Conservation (phyloP, 75 land plant species). For the Azolla pinnata region DNA sequence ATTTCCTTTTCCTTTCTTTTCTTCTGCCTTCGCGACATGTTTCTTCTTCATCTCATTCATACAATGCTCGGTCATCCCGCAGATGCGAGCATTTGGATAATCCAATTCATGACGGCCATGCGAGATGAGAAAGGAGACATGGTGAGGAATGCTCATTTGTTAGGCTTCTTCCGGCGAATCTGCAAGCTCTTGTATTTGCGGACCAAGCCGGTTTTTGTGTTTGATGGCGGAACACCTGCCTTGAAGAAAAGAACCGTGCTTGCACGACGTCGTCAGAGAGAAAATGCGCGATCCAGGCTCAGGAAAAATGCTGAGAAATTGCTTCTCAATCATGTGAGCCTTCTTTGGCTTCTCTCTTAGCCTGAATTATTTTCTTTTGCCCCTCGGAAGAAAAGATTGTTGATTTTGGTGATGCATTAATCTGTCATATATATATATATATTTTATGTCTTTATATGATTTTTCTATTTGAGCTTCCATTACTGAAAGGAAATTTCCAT, state of each 20-base stretch:
- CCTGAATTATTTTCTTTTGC: no score
- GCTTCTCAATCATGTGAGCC: slow-evolving; percentile 86
- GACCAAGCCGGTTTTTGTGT: slow-evolving; percentile 86
- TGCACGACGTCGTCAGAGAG: slow-evolving; percentile 83
- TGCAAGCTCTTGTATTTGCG: slow-evolving; percentile 89
- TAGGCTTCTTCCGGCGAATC: slow-evolving; percentile 95
- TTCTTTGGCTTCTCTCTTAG: no score
- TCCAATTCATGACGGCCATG: slow-evolving; percentile 99
- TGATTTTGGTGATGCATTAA: no score
- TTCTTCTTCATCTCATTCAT: no score
- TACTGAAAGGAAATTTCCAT: no score
- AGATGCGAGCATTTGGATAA: slow-evolving; percentile 99
- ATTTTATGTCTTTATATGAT: no score
- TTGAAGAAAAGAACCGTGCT: slow-evolving; percentile 86
- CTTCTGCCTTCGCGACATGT: neutral
- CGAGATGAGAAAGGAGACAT: slow-evolving; percentile 95
- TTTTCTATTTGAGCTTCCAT: no score
- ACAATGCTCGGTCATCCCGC: no score
- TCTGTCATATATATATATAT: no score
- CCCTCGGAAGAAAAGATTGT: no score
- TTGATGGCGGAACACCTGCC: slow-evolving; percentile 97
- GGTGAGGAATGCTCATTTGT: slow-evolving; percentile 82
- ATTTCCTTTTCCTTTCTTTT: neutral
- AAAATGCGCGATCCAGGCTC: slow-evolving; percentile 77
- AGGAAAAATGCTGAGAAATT: slow-evolving; percentile 96